Base-by-base conservation (phyloP, 108 stramenopile species). In the Cylindrotheca closterium region DNA sequence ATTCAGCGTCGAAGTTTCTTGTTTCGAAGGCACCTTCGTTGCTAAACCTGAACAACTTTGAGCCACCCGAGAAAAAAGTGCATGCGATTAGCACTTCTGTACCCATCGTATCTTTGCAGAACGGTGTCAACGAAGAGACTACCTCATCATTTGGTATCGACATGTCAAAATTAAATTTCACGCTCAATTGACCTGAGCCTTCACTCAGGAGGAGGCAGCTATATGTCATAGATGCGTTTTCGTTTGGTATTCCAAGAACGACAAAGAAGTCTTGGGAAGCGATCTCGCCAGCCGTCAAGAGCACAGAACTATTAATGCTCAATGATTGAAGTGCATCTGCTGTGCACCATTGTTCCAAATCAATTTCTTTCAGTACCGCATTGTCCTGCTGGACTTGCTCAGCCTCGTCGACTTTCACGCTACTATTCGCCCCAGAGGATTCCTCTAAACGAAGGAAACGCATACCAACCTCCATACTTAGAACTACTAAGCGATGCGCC, bases 61-160 rank as follows among this genome's bases (percentile, higher is more conserved):
- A 74, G 59, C 75, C 70, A 2, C 87, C 84, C 0, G 78, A 75
- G 26, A 75, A 61, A 65, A 85, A 77, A 7, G 80, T 74, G 48
- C 80, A 89, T 17, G 74, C 82, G 51, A 89, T 66, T n/a, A 65
- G 55, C 23, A 83, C 71, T 25, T 49, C 23, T 19, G 33, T 55
- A 12, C 12, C 27, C 26, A 34, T 31, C 45, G 46, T 32, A 22
- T 57, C 46, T 31, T 58, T 46, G 1, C 50, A 31, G 31, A 70
- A 52, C 1, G 68, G 51, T 17, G 58, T 54, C 15, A 60, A 63
- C 7, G 58, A 58, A 30, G 51, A 47, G 33, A 73, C 65, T 33
- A 34, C 51, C 52, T 65, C 63, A 23, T 51, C 63, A 5, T 37
- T 29, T 3, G 71, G 64, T 24, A 73, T 61, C n/a, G 63, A 51